phyloP scores from a whole-genome alignment of 768 basidiomycete species.

The Pilatotrama ljubarskyi region DNA sequence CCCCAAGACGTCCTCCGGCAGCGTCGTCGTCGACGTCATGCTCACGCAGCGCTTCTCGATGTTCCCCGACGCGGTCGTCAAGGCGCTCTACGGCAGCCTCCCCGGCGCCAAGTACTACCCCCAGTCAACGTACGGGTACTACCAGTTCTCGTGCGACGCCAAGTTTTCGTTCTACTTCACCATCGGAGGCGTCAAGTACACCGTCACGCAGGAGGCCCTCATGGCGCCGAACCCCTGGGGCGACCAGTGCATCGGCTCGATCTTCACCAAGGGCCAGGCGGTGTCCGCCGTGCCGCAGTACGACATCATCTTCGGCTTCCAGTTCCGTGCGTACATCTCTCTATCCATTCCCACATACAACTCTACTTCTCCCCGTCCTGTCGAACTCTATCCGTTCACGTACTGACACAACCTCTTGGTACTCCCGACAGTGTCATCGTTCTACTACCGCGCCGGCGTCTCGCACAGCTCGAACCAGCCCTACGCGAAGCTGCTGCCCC shows the following conservation, averaged over 20 bases:
- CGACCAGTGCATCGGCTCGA: slow-evolving; percentile 19
- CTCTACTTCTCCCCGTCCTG: too few species aligned
- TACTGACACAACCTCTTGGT: not conserved
- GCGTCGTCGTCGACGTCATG: slow-evolving; percentile 2
- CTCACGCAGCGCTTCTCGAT: slow-evolving; percentile 5
- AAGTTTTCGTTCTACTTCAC: slow-evolving; percentile 9
- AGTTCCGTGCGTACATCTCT: slow-evolving; percentile 14
- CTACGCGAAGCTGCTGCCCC: slow-evolving; percentile 15
- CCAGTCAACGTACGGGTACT: slow-evolving; percentile 13
- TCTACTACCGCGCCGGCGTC: slow-evolving; percentile 18
- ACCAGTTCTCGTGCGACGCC: slow-evolving; percentile 14
- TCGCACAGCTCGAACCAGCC: slow-evolving; percentile 4
- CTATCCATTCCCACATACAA: too few species aligned
- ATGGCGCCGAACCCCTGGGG: slow-evolving; percentile 19
- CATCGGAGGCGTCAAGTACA: slow-evolving; percentile 15
- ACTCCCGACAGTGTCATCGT: slow-evolving; percentile 5
- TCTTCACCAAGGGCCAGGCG: slow-evolving; percentile 13
- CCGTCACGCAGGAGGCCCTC: slow-evolving; percentile 6
- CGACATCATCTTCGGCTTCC: slow-evolving; percentile 17
- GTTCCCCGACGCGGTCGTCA: slow-evolving; percentile 8
- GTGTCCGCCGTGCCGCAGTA: not conserved
- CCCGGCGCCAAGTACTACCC: slow-evolving; percentile 10
- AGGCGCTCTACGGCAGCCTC: slow-evolving; percentile 11
- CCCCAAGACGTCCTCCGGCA: not conserved
- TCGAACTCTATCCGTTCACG: too few species aligned